Conservation (phyloP, 768 basidiomycete genomes). For the Dioszegia aurantiaca region DNA sequence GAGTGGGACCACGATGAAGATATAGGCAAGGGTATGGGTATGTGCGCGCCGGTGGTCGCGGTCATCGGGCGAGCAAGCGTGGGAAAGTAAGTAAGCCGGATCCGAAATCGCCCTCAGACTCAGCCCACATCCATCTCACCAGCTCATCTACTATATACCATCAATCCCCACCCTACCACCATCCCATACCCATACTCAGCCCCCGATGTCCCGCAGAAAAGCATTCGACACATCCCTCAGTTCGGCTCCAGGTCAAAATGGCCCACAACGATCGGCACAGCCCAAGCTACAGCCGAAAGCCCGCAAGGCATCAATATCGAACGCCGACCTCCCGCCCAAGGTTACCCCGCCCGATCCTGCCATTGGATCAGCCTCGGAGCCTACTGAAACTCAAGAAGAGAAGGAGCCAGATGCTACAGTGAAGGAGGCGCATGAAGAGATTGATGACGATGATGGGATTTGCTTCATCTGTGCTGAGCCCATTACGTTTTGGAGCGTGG, state of each 20-base stretch:
- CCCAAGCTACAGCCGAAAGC: constrained; percentile 13
- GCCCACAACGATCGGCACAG: neutral
- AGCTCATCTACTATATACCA: no score
- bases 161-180: neutral
- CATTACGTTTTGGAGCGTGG: constrained; percentile 81
- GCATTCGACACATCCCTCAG: constrained; percentile 27
- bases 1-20: neutral
- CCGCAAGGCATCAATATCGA: constrained; percentile 1
- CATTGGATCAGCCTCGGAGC: constrained; percentile 22
- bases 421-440: constrained; percentile 19
- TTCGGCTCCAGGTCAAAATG: constrained; percentile 3
- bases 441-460: constrained; percentile 29
- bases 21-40: neutral
- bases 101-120: neutral
- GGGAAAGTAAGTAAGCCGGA: constrained; percentile 1
- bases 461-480: constrained; percentile 97
- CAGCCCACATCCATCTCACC: neutral
- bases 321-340: constrained; percentile 2
- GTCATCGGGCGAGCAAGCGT: neutral
- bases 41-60: constrained; percentile 1
- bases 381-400: constrained; percentile 25
- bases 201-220: constrained; percentile 27
- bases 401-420: constrained; percentile 13
- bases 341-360: constrained; percentile 23
- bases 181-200: neutral